Percentiles rank a stretch among this genome's conserved stretches.
phyloP scores from a whole-genome alignment of 805 yeast genomes.

The Peterozyma toletana region DNA sequence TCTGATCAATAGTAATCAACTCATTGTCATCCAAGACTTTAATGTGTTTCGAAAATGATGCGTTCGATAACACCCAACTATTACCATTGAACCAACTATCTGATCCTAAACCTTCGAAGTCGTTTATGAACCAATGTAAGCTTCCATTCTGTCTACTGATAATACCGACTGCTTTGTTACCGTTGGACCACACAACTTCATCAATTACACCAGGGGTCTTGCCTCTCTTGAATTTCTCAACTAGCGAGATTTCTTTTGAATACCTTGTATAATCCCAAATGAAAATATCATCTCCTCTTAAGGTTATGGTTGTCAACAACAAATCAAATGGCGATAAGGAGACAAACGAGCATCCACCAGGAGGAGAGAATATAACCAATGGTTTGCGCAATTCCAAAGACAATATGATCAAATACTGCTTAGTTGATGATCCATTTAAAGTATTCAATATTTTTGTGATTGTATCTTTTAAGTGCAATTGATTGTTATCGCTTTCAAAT shows the following conservation, averaged over 20 bases:
- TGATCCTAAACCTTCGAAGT: conserved; percentile 15
- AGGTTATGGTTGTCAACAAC: conserved; percentile 43
- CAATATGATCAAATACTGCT: conserved; percentile 31
- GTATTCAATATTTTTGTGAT: conserved; percentile 20
- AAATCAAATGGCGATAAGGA: conserved; percentile 58
- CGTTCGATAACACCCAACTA: conserved; percentile 40
- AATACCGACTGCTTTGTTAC: conserved; percentile 37
- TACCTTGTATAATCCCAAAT: conserved; percentile 56
- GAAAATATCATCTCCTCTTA: conserved; percentile 55
- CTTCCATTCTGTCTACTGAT: conserved; percentile 50
- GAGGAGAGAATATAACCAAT: conserved; percentile 42
- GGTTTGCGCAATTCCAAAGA: conserved; percentile 36
- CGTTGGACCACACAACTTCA: conserved; percentile 45
- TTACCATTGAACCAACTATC: conserved; percentile 11
- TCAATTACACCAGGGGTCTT: conserved; percentile 49
- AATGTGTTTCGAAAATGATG: background rate
- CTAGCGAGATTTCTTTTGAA: conserved; percentile 40
- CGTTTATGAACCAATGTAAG: conserved; percentile 53
- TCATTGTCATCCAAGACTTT: background rate
- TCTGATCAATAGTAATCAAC: conserved; percentile 16
- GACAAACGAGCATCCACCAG: conserved; percentile 53
- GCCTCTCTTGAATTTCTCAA: conserved; percentile 57
- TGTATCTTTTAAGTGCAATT: conserved; percentile 16
- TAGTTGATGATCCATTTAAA: conserved; percentile 17
- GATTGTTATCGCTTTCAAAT: conserved; percentile 7